A percentile compares a stretch with the other conserved stretches of the same genome.
These are phyloP conservation scores for Schwanniomyces vanrijiae DNA, from an alignment of 805 yeast species.

Conservation along the genomic window DNA sequence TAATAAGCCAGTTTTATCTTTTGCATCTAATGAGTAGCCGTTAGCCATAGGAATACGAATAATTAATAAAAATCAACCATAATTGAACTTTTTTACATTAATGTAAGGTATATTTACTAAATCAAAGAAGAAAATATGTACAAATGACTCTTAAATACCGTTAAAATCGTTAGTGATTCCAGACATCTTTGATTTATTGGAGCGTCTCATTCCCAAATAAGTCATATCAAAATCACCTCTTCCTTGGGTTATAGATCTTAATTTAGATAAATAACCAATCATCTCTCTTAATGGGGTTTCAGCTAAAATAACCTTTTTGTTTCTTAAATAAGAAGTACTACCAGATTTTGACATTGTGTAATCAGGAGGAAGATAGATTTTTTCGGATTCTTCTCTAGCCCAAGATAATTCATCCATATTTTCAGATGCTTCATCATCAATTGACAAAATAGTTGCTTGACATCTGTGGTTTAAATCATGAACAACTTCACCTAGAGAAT, in stretches of 20 bases:
- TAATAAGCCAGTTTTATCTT: too few species aligned
- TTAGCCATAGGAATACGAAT: too few species aligned
- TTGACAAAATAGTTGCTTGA: slow-evolving; percentile 68
- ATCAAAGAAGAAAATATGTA: too few species aligned
- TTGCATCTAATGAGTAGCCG: too few species aligned
- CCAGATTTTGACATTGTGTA: slow-evolving; percentile 43
- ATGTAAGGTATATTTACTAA: too few species aligned
- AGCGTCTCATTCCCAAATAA: slow-evolving; percentile 70
- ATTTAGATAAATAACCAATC: slow-evolving; percentile 80
- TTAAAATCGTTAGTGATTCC: slow-evolving; percentile 14
- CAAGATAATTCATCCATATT: slow-evolving; percentile 39
- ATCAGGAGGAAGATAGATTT: slow-evolving; percentile 75
- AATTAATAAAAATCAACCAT: too few species aligned
- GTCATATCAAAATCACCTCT: slow-evolving; percentile 82
- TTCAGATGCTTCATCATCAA: slow-evolving; percentile 60
- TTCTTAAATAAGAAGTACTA: slow-evolving; percentile 18
- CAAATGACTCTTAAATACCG: slow-evolving; percentile 1
- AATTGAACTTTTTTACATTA: too few species aligned
- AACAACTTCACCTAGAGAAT: slow-evolving; percentile 76
- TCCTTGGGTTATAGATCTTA: slow-evolving; percentile 87
- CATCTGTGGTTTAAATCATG: slow-evolving; percentile 82
- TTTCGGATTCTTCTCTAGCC: slow-evolving; percentile 57
- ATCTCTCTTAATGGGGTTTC: slow-evolving; percentile 83
- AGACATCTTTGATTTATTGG: slow-evolving; percentile 50
- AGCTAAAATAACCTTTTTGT: slow-evolving; percentile 66